A percentile compares a stretch with the other conserved stretches of the same genome.
phyloP scores from a whole-genome alignment of 768 basidiomycete species.

The Boletus sp. region DNA sequence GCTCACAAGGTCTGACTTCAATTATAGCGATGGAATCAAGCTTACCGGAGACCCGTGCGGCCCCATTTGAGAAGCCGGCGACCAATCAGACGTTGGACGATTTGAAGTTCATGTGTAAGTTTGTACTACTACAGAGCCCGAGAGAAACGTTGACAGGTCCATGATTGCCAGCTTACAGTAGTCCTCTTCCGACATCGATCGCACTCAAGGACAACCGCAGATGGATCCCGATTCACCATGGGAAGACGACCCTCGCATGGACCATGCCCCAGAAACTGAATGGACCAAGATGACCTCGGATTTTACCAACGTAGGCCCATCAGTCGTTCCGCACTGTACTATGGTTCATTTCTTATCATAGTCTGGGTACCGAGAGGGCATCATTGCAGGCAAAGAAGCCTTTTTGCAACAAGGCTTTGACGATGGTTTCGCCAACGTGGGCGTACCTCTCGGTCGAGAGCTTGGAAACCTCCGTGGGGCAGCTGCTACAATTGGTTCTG shows the following conservation, averaged over 20 bases:
- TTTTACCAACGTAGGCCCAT: constrained; percentile 66
- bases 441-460: constrained; percentile 72
- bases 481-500: constrained; percentile 58
- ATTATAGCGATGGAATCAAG: not conserved
- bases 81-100: no score
- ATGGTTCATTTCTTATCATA: constrained; percentile 29
- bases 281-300: constrained; percentile 67
- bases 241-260: constrained; percentile 46
- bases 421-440: constrained; percentile 69
- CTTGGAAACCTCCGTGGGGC: constrained; percentile 77
- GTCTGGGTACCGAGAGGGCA: constrained; percentile 97
- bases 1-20: not conserved
- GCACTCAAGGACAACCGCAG: not conserved
- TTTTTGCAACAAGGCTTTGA: constrained; percentile 92
- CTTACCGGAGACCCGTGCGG: no score
- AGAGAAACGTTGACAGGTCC: not conserved
- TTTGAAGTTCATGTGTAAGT: not conserved
- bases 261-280: constrained; percentile 47
- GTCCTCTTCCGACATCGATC: not conserved
- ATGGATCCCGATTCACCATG: constrained; percentile 52
- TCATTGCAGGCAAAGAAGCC: constrained; percentile 85
- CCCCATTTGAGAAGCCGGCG: not conserved
- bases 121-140: not conserved
- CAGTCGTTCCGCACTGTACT: not conserved
- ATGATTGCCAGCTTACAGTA: not conserved